Conservation (phyloP, 495 filamentous ascomycete genomes). For the Penicillium flavigenum region DNA sequence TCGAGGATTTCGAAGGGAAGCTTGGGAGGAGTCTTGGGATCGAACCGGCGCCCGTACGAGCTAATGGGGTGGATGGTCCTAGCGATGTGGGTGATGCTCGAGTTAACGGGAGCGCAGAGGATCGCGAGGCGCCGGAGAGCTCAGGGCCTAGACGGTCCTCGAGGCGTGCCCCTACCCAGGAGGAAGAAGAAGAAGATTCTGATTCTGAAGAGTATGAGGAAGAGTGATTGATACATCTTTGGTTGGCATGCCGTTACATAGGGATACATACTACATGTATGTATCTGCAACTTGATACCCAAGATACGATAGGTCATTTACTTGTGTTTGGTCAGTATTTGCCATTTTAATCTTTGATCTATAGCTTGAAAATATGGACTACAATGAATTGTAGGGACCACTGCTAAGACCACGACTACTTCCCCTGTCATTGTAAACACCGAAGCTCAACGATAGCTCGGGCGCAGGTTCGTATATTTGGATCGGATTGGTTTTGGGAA, state of each 20-base stretch:
- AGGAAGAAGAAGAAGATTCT: slow-evolving; percentile 17
- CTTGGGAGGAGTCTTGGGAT: slow-evolving; percentile 35
- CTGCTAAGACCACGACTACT: too few relatives aligned
- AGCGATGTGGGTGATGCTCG: slow-evolving; percentile 1
- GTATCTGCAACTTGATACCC: slow-evolving; percentile 11
- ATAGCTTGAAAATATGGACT: neutral
- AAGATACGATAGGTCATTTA: slow-evolving; percentile 6
- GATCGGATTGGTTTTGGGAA: neutral
- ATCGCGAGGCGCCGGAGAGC: slow-evolving; percentile 4
- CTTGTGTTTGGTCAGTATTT: neutral
- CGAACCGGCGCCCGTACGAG: neutral
- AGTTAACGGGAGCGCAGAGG: slow-evolving; percentile 2
- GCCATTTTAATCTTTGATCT: neutral
- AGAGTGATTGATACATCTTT: neutral
- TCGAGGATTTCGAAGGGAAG: slow-evolving; percentile 34
- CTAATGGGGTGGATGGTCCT: slow-evolving; percentile 8
- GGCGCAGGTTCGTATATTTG: neutral
- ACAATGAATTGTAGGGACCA: neutral
- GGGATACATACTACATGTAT: slow-evolving; percentile 4
- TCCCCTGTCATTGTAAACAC: neutral
- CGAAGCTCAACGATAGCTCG: neutral
- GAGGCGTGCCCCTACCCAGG: slow-evolving; percentile 9
- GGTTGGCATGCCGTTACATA: neutral
- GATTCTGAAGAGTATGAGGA: slow-evolving; percentile 3
- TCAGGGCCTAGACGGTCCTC: slow-evolving; percentile 17